A percentile compares a stretch with the other conserved stretches of the same genome.
phyloP scores from a whole-genome alignment of 177 flowering plant species.

The Viscum album region DNA sequence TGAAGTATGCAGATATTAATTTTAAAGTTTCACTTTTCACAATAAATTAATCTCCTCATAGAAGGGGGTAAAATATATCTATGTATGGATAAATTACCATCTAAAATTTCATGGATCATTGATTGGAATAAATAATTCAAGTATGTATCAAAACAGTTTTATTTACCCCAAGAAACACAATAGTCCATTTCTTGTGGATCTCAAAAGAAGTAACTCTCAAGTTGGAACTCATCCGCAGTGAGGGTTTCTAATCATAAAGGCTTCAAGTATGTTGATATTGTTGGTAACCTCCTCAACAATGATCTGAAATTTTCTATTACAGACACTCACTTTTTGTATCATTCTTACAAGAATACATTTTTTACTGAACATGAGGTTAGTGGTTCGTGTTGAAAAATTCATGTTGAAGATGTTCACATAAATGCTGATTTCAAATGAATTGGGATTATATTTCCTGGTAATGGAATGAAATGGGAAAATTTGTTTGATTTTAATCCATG shows the following conservation, averaged over 20 bases:
- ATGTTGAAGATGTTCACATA: slow-evolving; percentile 29
- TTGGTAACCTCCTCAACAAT: slow-evolving; percentile 9
- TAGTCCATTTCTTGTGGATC: slow-evolving; percentile 17
- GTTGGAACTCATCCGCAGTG: slow-evolving; percentile 26
- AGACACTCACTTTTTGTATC: too few relatives aligned
- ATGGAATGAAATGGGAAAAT: slow-evolving; percentile 46
- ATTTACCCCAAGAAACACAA: slow-evolving; percentile 34
- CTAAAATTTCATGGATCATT: slow-evolving; percentile 37
- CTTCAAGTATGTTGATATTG: slow-evolving; percentile 22
- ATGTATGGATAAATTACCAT: slow-evolving; percentile 10
- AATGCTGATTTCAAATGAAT: slow-evolving; percentile 14
- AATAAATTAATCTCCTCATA: slow-evolving; percentile 17
- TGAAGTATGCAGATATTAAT: slow-evolving; percentile 28
- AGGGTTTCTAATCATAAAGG: too few relatives aligned
- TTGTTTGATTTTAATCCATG: too few relatives aligned
- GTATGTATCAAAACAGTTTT: slow-evolving; percentile 13
- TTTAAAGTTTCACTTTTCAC: slow-evolving; percentile 20
- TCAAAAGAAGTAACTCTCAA: slow-evolving; percentile 11
- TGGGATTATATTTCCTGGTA: slow-evolving; percentile 53
- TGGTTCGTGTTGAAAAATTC: slow-evolving; percentile 50
- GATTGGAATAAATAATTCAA: slow-evolving; percentile 40
- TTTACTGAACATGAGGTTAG: slow-evolving; percentile 26
- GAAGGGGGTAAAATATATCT: neutral
- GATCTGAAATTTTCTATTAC: too few relatives aligned
- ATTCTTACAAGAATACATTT: slow-evolving; percentile 24